Percentiles rank a stretch among this genome's conserved stretches.
These are phyloP conservation scores for Termitomyces sp. DNA, from an alignment of 768 basidiomycete genomes.

Conservation along the genomic window DNA sequence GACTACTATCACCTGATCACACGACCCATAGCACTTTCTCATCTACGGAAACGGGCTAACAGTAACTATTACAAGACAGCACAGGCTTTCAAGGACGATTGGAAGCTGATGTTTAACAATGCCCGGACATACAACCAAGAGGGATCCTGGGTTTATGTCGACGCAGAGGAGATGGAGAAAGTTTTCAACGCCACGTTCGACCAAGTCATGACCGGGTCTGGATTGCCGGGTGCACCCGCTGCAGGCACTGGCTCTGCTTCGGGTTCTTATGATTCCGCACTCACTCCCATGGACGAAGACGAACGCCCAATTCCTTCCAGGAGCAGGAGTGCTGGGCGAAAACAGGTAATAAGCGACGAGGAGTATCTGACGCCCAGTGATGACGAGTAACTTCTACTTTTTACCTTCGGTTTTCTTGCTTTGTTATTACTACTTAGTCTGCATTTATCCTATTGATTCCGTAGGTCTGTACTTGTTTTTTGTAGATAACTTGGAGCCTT, in stretches of 20 bases:
- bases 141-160: constrained; percentile 91
- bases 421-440: constrained; percentile 2
- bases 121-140: constrained; percentile 93
- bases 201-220: constrained; percentile 57
- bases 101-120: constrained; percentile 90
- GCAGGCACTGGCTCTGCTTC: constrained; percentile 34
- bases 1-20: constrained; percentile 90
- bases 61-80: constrained; percentile 70
- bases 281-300: constrained; percentile 82
- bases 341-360: constrained; percentile 71
- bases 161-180: constrained; percentile 93
- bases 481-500: constrained; percentile 7
- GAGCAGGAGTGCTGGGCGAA: constrained; percentile 57
- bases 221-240: constrained; percentile 66
- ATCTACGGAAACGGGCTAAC: constrained; percentile 73
- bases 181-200: constrained; percentile 73
- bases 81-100: constrained; percentile 68
- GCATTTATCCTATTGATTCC: constrained; percentile 3
- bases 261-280: constrained; percentile 57
- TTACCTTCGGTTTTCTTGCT: not conserved
- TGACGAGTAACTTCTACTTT: constrained; percentile 42
- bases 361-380: constrained; percentile 73
- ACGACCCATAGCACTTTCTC: constrained; percentile 82
- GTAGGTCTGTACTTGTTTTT: constrained; percentile 5
- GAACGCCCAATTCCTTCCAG: constrained; percentile 50